phyloP scores from a whole-genome alignment of 2,329 filamentous ascomycete genomes.

The Rhynchosporium graminicola region DNA sequence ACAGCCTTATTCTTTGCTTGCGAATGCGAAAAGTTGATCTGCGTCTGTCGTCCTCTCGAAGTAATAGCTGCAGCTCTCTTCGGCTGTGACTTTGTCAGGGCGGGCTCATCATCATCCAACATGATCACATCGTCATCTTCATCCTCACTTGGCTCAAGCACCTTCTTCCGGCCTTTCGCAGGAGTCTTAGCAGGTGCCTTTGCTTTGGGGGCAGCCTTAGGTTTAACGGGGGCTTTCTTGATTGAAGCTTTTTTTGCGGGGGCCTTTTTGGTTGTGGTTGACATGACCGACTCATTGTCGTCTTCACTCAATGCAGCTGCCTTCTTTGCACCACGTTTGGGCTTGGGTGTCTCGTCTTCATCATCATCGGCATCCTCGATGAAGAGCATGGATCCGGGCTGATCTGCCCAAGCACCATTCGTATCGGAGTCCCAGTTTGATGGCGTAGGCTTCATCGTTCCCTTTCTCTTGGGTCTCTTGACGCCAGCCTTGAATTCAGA shows the following conservation, averaged over 20 bases:
- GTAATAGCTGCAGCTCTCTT: constrained; percentile 34
- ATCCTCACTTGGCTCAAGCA: constrained; percentile 40
- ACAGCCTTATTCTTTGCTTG: constrained; percentile 43
- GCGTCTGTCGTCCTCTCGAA: constrained; percentile 49
- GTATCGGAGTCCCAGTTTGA: constrained; percentile 86
- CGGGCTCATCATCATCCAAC: constrained; percentile 49
- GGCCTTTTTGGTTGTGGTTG: constrained; percentile 39
- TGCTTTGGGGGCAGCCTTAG: constrained; percentile 45
- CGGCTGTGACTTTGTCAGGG: constrained; percentile 43
- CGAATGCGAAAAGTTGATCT: constrained; percentile 50
- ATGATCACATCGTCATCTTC: constrained; percentile 55
- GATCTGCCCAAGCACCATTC: constrained; percentile 81
- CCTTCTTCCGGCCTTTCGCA: constrained; percentile 47
- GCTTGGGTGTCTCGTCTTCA: constrained; percentile 44
- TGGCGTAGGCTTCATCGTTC: constrained; percentile 72
- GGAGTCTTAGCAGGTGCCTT: constrained; percentile 42
- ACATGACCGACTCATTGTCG: constrained; percentile 47
- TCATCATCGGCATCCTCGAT: constrained; percentile 45
- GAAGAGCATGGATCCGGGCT: constrained; percentile 40
- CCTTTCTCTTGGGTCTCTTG: constrained; percentile 53
- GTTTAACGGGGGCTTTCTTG: constrained; percentile 44
- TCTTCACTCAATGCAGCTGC: constrained; percentile 58
- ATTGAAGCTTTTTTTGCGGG: constrained; percentile 42
- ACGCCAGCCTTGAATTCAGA: constrained; percentile 67
- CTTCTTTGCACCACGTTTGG: constrained; percentile 33